Evolutionary conservation across 352 stramenopile genomes (phyloP).

Genomic region (Thalassiosira ordinaria): DNA sequence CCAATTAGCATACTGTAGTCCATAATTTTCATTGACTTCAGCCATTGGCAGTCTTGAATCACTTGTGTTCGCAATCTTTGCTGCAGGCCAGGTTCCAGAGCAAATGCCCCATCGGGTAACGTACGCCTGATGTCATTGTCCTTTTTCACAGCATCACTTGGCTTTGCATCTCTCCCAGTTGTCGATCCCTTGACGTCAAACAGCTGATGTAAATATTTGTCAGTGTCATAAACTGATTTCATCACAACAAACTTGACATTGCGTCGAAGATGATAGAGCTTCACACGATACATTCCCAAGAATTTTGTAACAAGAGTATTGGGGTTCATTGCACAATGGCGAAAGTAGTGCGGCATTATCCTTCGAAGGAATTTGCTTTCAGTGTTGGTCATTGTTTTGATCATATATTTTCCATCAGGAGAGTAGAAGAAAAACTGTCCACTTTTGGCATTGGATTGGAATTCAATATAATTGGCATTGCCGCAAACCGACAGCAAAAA

Average conservation of each 20-base stretch:
- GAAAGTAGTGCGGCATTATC: slow-evolving; percentile 97
- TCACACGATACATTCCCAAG: slow-evolving; percentile 97
- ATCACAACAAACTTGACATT: slow-evolving; percentile 94
- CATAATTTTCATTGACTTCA: slow-evolving; percentile 95
- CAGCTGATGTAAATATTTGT: slow-evolving; percentile 91
- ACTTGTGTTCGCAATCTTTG: slow-evolving; percentile 85
- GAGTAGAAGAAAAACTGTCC: slow-evolving; percentile 99
- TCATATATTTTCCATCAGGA: slow-evolving; percentile 97
- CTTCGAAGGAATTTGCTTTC: slow-evolving; percentile 97
- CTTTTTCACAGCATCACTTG: slow-evolving; percentile 81
- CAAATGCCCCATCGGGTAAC: slow-evolving; percentile 84
- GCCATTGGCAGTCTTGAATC: slow-evolving; percentile 91
- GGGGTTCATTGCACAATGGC: slow-evolving; percentile 95
- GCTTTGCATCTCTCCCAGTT: slow-evolving; percentile 77
- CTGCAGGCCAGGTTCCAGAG: slow-evolving; percentile 49
- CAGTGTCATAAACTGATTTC: slow-evolving; percentile 96
- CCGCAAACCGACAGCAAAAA: slow-evolving; percentile 90
- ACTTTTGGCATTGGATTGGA: slow-evolving; percentile 98
- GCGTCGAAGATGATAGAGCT: slow-evolving; percentile 93
- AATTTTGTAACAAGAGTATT: slow-evolving; percentile 98
- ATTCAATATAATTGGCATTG: slow-evolving; percentile 97
- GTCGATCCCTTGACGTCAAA: slow-evolving; percentile 91
- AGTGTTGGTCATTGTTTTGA: slow-evolving; percentile 99
- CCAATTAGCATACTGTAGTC: slow-evolving; percentile 96
- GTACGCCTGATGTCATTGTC: slow-evolving; percentile 80